Evolutionary conservation across 2,329 filamentous ascomycete genomes (phyloP), one percentile per base, ranked within the genome.

Genomic region (Nemania abortiva): DNA sequence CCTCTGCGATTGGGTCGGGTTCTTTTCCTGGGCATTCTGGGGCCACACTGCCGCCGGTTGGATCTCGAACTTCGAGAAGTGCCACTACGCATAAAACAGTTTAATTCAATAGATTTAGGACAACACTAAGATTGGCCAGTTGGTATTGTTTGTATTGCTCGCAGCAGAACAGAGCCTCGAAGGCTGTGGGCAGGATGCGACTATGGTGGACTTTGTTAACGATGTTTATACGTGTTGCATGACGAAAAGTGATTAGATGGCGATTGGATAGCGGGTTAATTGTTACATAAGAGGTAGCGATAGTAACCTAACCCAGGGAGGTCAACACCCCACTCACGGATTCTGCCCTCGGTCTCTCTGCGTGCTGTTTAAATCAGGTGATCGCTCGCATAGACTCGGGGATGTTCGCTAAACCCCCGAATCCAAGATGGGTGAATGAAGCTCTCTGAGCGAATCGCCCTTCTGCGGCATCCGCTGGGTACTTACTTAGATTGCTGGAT

Each of bases 301-400:
- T 15, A 42, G 11, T 15, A 42, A 42, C 37, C 37, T 42, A 42
- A 42, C 37, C 13, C 13, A 34, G 5, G 31, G 6, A 42, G 7
- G 13, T 15, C 7, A 13, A 42, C 37, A 42, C 13, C 13, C 13
- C 37, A 42, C 11, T 15, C 24, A 22, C 6, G 22, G 24, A 31
- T n/a, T 53, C 50, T 31, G 24, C 53, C 27, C 22, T 53, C 6
- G 22, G 37, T 45, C 39, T 39, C 34, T 63, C 53, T 54, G 42
- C 52, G 34, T 11, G 50, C 6, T 53, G 15, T 13, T 13, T 62
- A 27, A 45, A 68, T 65, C 62, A 68, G 65, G 56, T 60, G 56
- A 65, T 59, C 42, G 20, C 18, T 53, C 50, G 57, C 52, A 18
- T 56, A 49, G 31, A 54, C 10, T 27, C 62, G 56, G 56, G 50